These are phyloP conservation scores for Annona squamosa DNA, from an alignment of 164 flowering plant species.

Conservation along the genomic window DNA sequence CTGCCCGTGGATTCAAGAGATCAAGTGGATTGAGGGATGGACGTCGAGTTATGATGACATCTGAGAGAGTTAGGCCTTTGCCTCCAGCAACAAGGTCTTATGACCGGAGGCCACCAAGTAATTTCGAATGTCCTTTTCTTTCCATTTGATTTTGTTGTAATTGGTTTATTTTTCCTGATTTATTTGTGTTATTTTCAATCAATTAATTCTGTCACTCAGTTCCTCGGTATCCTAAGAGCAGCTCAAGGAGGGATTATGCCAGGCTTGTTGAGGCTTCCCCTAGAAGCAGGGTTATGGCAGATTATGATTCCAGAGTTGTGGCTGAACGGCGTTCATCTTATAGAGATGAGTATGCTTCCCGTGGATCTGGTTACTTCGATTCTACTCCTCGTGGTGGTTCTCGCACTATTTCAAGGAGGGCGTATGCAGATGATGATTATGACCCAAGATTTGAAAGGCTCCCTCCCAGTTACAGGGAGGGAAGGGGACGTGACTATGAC, in stretches of 20 bases:
- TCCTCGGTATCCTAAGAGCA: constrained; percentile 70
- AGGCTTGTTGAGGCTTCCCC: constrained; percentile 67
- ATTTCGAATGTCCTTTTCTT: not conserved
- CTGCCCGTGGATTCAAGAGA: constrained; percentile 43
- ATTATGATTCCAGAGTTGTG: constrained; percentile 55
- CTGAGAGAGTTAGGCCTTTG: constrained; percentile 60
- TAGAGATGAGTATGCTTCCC: constrained; percentile 65
- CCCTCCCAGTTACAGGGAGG: constrained; percentile 71
- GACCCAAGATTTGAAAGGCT: constrained; percentile 74
- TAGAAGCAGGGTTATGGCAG: constrained; percentile 61
- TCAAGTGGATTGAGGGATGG: constrained; percentile 53
- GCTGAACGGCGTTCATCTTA: constrained; percentile 63
- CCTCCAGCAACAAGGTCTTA: constrained; percentile 70
- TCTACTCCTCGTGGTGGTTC: constrained; percentile 44
- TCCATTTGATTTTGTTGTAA: not conserved
- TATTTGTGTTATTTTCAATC: not conserved
- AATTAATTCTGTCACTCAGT: constrained; percentile 28
- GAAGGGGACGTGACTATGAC: constrained; percentile 71
- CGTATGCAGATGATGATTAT: constrained; percentile 77
- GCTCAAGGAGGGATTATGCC: constrained; percentile 69
- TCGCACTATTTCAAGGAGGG: constrained; percentile 54
- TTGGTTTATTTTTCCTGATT: not conserved
- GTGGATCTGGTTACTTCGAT: constrained; percentile 60
- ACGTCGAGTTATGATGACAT: constrained; percentile 47
- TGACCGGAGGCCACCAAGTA: constrained; percentile 78